These are phyloP conservation scores for Kluyveromyces marxianus DNA, from an alignment of 1,139 yeast genomes.

Conservation along the genomic window DNA sequence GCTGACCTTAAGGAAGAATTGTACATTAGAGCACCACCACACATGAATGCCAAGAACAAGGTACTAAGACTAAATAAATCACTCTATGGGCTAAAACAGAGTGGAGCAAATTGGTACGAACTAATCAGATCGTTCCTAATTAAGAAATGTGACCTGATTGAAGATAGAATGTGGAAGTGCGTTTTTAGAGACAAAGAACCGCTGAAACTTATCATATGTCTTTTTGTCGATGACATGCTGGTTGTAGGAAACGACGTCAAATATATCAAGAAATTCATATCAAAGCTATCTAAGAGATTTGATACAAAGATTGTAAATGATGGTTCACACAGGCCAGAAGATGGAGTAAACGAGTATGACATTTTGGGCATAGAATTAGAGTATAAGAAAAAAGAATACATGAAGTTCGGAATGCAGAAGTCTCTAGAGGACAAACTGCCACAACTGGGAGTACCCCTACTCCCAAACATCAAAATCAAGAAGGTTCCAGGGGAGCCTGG, in stretches of 20 bases:
- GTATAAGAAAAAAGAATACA: slow-evolving; percentile 1
- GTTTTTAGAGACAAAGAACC: slow-evolving; percentile 7
- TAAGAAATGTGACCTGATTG: slow-evolving; percentile 3
- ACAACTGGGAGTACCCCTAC: neutral
- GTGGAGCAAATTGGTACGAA: slow-evolving; percentile 11
- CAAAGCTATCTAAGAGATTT: neutral
- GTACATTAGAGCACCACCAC: slow-evolving; percentile 14
- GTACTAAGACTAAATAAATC: slow-evolving; percentile 8
- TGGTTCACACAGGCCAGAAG: neutral
- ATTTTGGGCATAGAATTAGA: slow-evolving; percentile 3
- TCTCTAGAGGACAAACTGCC: slow-evolving; percentile 2
- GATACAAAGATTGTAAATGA: slow-evolving; percentile 2
- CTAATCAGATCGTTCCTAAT: slow-evolving; percentile 2
- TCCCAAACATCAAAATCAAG: neutral
- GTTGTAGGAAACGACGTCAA: neutral
- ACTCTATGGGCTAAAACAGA: slow-evolving; percentile 11
- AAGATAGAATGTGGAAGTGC: slow-evolving; percentile 8
- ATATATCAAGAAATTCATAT: neutral
- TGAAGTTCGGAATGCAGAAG: slow-evolving; percentile 2
- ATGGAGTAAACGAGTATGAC: slow-evolving; percentile 2
- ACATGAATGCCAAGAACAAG: slow-evolving; percentile 6
- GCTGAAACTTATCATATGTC: slow-evolving; percentile 3
- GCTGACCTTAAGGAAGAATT: slow-evolving; percentile 15
- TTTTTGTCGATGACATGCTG: slow-evolving; percentile 12
- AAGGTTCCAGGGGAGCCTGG: slow-evolving; percentile 9